These are phyloP conservation scores for Tetrapisispora pingtungensis DNA, from an alignment of 805 yeast genomes.

Conservation along the genomic window DNA sequence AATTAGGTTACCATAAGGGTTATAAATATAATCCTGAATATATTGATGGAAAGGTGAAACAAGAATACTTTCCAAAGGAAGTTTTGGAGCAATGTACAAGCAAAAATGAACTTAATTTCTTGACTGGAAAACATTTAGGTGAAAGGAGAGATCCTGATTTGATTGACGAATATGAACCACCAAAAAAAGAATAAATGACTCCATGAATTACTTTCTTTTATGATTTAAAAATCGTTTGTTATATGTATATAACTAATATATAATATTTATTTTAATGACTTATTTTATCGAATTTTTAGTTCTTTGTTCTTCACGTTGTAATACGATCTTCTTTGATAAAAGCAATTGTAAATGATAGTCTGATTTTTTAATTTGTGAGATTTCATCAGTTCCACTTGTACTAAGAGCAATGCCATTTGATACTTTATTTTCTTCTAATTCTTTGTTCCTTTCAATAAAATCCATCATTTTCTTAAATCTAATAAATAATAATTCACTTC, in stretches of 20 bases:
- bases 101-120: conserved; percentile 35
- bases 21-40: conserved; percentile 87
- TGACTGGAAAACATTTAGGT: conserved; percentile 49
- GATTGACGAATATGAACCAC: not conserved
- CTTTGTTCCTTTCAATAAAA: conserved; percentile 52
- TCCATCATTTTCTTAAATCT: conserved; percentile 73
- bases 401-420: not conserved
- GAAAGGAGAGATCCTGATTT: conserved; percentile 35
- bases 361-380: conserved; percentile 20
- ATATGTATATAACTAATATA: too few species aligned
- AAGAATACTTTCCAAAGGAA: conserved; percentile 64
- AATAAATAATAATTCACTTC: conserved; percentile 75
- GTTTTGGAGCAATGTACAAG: conserved; percentile 25
- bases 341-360: conserved; percentile 41
- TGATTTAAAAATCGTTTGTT: too few species aligned
- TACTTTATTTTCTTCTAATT: conserved; percentile 3
- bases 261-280: not conserved
- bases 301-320: conserved; percentile 46
- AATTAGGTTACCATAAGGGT: conserved; percentile 71
- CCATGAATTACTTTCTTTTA: too few species aligned
- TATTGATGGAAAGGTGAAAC: conserved; percentile 60
- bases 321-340: conserved; percentile 49
- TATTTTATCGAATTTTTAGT: conserved; percentile 19
- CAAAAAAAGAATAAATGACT: not conserved
- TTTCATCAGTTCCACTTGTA: conserved; percentile 42